Percentiles rank a stretch among this genome's conserved stretches.
Conservation (phyloP, 2,329 filamentous ascomycete genomes). For the Aureobasidium subglaciale region DNA sequence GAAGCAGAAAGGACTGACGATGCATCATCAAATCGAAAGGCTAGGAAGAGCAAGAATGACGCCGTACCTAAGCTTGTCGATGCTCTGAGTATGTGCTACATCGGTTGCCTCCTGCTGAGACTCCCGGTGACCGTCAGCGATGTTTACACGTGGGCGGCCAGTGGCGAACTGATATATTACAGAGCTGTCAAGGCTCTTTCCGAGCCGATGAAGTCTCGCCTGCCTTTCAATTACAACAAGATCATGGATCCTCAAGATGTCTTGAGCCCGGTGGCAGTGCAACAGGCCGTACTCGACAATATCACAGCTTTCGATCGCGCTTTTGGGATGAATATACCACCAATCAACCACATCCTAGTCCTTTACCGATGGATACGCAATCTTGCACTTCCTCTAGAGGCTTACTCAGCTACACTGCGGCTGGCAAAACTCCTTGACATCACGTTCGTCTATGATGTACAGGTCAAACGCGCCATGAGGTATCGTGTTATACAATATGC, state of each 20-base stretch:
- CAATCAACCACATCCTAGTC: constrained; percentile 62
- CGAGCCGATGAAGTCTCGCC: constrained; percentile 55
- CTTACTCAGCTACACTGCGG: constrained; percentile 52
- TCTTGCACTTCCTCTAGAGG: constrained; percentile 67
- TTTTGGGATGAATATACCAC: constrained; percentile 64
- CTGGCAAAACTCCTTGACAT: constrained; percentile 48
- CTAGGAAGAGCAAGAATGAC: constrained; percentile 42
- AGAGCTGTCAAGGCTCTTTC: constrained; percentile 54
- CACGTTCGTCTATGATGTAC: constrained; percentile 46
- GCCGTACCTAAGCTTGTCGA: constrained; percentile 62
- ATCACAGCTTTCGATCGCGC: constrained; percentile 58
- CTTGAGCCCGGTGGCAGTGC: constrained; percentile 51
- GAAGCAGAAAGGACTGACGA: constrained; percentile 39
- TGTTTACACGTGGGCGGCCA: constrained; percentile 58
- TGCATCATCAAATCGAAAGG: constrained; percentile 30
- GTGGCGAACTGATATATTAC: constrained; percentile 64
- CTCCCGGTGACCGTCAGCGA: constrained; percentile 71
- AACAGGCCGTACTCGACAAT: constrained; percentile 56
- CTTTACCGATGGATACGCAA: constrained; percentile 63
- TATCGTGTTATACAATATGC: constrained; percentile 55
- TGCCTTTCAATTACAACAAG: constrained; percentile 56
- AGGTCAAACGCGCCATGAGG: constrained; percentile 26
- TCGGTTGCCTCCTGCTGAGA: constrained; percentile 67
- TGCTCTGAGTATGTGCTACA: constrained; percentile 69
- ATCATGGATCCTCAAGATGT: constrained; percentile 49